Conservation (phyloP, 1,139 yeast species). For the Saccharomycopsis crataegensis region DNA sequence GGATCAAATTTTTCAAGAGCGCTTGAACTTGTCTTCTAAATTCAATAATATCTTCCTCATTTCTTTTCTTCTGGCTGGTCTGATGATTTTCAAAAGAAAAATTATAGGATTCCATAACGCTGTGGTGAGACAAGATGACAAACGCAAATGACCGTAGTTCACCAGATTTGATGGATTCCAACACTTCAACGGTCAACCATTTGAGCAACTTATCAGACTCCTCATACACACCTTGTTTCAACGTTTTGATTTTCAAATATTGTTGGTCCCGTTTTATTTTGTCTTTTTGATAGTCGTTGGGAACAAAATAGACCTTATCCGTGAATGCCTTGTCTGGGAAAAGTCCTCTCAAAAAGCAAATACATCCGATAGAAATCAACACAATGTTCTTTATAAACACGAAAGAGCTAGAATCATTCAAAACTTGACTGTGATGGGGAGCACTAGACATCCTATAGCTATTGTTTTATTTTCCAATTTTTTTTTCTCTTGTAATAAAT, state of each 20-base stretch:
- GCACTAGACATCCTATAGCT: background rate
- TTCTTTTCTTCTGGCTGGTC: background rate
- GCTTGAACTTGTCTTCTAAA: background rate
- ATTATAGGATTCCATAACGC: background rate
- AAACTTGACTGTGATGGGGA: background rate
- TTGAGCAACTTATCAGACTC: conserved; percentile 40
- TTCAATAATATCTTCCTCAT: background rate
- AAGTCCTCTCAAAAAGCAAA: conserved; percentile 44
- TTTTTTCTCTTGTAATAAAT: too few relatives aligned
- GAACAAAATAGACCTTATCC: conserved; percentile 15
- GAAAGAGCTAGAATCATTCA: background rate
- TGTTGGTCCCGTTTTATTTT: background rate
- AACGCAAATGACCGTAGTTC: conserved; percentile 34
- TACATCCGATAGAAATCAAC: conserved; percentile 41
- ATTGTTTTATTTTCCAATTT: background rate
- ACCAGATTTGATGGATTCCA: conserved; percentile 35
- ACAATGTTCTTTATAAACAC: background rate
- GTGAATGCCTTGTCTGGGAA: conserved; percentile 41
- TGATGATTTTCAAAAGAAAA: background rate
- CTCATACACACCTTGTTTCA: conserved; percentile 36
- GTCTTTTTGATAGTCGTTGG: conserved; percentile 19
- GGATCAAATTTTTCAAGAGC: background rate
- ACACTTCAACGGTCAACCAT: conserved; percentile 46
- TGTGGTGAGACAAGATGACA: background rate
- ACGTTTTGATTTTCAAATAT: conserved; percentile 37